Evolutionary conservation across 495 filamentous ascomycete species (phyloP), one percentile per base, ranked within the genome.

Genomic region (Penicillium psychrofluorescens): DNA sequence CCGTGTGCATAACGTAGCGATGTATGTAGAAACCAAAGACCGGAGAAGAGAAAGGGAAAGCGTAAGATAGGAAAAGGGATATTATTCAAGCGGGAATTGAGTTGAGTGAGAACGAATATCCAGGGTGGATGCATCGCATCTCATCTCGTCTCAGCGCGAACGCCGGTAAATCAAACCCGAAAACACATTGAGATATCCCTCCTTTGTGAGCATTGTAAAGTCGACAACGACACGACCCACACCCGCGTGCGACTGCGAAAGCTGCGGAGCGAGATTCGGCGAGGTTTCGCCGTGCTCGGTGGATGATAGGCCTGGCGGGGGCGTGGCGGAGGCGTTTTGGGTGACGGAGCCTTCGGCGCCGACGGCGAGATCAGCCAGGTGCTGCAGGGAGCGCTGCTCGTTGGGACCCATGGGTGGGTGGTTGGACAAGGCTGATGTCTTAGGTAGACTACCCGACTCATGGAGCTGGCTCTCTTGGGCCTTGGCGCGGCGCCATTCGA

Each of bases 361-460:
- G 16, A 73, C 70, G 29, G 81, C 82, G 11, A 86, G 57, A 49
- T 85, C 81, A 2, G 82, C 83, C 7, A 85, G 68, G 45, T 80
- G 79, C 55, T 84, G 80, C 11, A 85, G 63, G 33, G 70, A 73
- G 43, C 70, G 67, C 48, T 73, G 70, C 45, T 73, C 70, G 38
- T 69, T 73, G 12, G 66, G 66, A 3, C 70, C 70, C 53, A 73
- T 60, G 11, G 22, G 68, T 54, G 12, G 69, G 67, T 1, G 62
- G 64, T n/a, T 58, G 54, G 1, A 51, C 40, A 11, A 58, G 49
- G 32, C 44, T 48, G 10, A 11, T 34, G 32, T 10, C n/a, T 12
- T 10, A 44, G 13, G 41, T 43, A n/a, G 35, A 12, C 36, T 41
- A 32, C 8, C 42, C 57, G 29, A 59, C 49, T 67, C 66, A 9